Evolutionary conservation across 306 rosid species (phyloP).

Genomic region (Gastrolobium bilobum): DNA sequence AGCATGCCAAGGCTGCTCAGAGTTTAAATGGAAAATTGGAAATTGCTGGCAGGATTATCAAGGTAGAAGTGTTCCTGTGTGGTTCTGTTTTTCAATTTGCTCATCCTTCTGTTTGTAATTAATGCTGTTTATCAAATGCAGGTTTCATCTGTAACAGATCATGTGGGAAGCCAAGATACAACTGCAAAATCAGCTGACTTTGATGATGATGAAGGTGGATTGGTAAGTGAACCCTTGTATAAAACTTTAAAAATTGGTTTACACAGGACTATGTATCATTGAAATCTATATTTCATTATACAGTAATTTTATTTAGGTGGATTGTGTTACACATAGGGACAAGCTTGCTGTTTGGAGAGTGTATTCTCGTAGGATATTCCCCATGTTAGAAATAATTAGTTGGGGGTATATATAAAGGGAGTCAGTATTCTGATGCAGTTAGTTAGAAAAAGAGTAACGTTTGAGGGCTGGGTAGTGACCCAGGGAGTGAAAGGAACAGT

Average conservation of each 20-base stretch:
- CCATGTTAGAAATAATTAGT: too few relatives aligned
- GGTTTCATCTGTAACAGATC: conserved; percentile 99
- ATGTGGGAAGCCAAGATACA: conserved; percentile 89
- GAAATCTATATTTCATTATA: background rate
- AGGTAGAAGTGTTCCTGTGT: conserved; percentile 60
- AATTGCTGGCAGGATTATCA: conserved; percentile 93
- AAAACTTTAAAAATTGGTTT: conserved; percentile 2
- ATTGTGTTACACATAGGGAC: too few relatives aligned
- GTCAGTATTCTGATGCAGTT: too few relatives aligned
- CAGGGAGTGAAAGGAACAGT: too few relatives aligned
- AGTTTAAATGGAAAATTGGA: conserved; percentile 97
- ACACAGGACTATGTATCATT: conserved; percentile 6
- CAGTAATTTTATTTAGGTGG: conserved; percentile 9
- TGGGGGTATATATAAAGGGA: too few relatives aligned
- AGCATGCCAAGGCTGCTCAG: conserved; percentile 97
- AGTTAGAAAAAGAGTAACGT: too few relatives aligned
- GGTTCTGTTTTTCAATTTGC: conserved; percentile 4
- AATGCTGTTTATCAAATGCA: conserved; percentile 48
- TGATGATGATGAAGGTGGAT: conserved; percentile 98
- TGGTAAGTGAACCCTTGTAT: conserved; percentile 64
- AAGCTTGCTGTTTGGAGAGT: too few relatives aligned
- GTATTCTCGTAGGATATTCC: too few relatives aligned
- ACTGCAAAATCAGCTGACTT: conserved; percentile 93
- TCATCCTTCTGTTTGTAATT: conserved; percentile 29
- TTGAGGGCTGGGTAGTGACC: too few relatives aligned